Evolutionary conservation across 2,329 filamentous ascomycete species (phyloP).

Genomic region (Domatiomyces catenatus): DNA sequence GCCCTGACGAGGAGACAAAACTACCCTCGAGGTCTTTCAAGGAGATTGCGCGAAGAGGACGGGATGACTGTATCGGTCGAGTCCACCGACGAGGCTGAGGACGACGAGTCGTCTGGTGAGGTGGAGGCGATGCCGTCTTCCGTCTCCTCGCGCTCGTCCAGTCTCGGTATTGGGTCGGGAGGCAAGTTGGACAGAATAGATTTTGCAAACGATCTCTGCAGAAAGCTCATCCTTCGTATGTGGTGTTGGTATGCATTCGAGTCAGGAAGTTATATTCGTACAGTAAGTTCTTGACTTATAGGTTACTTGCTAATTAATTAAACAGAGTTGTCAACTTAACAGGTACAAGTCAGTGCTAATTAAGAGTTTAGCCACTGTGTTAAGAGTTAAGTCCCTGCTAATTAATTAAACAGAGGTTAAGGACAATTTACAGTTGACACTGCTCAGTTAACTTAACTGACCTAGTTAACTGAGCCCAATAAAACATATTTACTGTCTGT

Average conservation of each 20-base stretch:
- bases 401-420: too few relatives aligned
- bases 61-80: slow-evolving; percentile 86
- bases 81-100: slow-evolving; percentile 78
- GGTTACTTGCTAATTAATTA: too few relatives aligned
- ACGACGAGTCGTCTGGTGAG: slow-evolving; percentile 49
- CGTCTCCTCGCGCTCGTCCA: slow-evolving; percentile 28
- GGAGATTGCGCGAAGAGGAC: slow-evolving; percentile 55
- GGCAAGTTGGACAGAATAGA: slow-evolving; percentile 51
- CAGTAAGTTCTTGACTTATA: too few relatives aligned
- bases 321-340: too few relatives aligned
- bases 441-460: too few relatives aligned
- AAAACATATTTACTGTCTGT: too few relatives aligned
- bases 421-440: too few relatives aligned
- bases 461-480: too few relatives aligned
- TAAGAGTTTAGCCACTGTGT: too few relatives aligned
- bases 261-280: neutral
- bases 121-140: slow-evolving; percentile 21
- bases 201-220: slow-evolving; percentile 61
- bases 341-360: too few relatives aligned
- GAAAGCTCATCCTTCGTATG: slow-evolving; percentile 52
- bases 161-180: slow-evolving; percentile 36
- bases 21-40: slow-evolving; percentile 56
- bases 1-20: slow-evolving; percentile 6
- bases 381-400: too few relatives aligned
- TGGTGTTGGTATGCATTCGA: neutral